Conservation (phyloP, 805 yeast genomes). For the Kazachstania psychrophila region DNA sequence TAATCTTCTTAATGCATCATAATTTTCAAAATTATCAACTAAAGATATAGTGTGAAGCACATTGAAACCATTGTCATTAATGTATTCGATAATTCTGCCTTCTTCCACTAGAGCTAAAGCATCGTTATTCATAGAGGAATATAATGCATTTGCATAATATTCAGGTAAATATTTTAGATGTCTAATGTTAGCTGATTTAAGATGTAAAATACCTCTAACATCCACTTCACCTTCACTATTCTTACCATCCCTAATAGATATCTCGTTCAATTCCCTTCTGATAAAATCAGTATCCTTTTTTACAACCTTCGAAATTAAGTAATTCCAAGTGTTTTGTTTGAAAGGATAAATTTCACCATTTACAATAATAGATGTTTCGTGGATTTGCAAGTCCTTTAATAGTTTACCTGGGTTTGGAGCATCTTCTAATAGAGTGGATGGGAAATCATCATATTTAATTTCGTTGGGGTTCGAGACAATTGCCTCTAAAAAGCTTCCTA, state of each 20-base stretch:
- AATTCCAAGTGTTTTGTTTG: slow-evolving; percentile 44
- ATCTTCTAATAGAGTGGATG: neutral
- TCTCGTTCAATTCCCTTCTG: slow-evolving; percentile 14
- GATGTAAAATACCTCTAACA: slow-evolving; percentile 25
- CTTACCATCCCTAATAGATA: slow-evolving; percentile 5
- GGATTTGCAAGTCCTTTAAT: slow-evolving; percentile 33
- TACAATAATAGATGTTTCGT: slow-evolving; percentile 46
- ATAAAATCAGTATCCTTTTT: slow-evolving; percentile 39
- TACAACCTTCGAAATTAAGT: slow-evolving; percentile 42
- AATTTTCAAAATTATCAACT: slow-evolving; percentile 45
- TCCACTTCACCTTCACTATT: slow-evolving; percentile 7
- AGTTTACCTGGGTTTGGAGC: slow-evolving; percentile 22
- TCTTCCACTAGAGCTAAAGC: slow-evolving; percentile 11
- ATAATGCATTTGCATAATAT: slow-evolving; percentile 26
- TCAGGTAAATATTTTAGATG: slow-evolving; percentile 46
- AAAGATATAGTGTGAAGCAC: slow-evolving; percentile 39
- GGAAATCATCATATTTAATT: slow-evolving; percentile 1
- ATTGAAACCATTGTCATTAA: slow-evolving; percentile 15
- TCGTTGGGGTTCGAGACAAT: slow-evolving; percentile 9
- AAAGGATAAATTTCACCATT: slow-evolving; percentile 64
- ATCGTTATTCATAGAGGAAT: slow-evolving; percentile 22
- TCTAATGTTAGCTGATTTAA: slow-evolving; percentile 32
- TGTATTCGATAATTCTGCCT: slow-evolving; percentile 19
- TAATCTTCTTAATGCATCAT: slow-evolving; percentile 37
- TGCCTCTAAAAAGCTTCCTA: slow-evolving; percentile 15